Base-by-base conservation (phyloP, 2,329 filamentous ascomycete species). In the Trichoderma sp. region DNA sequence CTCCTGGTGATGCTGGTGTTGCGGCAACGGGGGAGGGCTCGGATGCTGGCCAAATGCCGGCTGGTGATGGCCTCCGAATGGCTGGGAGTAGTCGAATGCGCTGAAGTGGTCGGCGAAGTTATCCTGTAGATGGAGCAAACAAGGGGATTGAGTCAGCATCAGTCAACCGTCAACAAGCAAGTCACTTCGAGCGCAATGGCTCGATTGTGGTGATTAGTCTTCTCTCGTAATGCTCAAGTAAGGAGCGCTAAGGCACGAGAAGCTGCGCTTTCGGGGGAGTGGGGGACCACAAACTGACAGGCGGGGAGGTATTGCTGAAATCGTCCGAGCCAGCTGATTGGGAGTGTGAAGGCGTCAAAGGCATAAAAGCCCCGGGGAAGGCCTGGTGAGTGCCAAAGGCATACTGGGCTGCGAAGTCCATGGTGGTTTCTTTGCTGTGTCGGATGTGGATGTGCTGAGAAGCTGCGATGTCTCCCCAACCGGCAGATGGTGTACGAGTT, bases 341-440 rank as follows among this genome's bases (percentile, higher is more conserved):
- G 71, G 86, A 86, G 78, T 87, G 84, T 71, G 86, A 87, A 34
- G 87, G 87, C 73, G 87, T 88, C 77, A 88, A 84, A 74, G 83
- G 82, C 78, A 88, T 83, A 78, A 88, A 88, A 76, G 84, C 83
- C 76, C 53, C 28, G 9, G 85, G 85, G 80, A 86, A 88, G 64
- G 85, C 81, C 80, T 87, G 85, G 72, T 82, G 77, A 47, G 68
- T 9, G 76, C 82, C 74, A 78, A 86, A 88, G 59, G 83, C 79
- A 74, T 86, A 86, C 73, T 82, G 81, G 64, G 75, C 74, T 61
- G 85, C 82, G 79, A 85, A 89, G 78, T 88, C 86, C 87, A 89
- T 88, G 53, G 67, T 17, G 67, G 30, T 43, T 43, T 17, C 15
- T 43, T 43, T 23, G 28, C 15, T 50, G n/a, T 57, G 12, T 57